Evolutionary conservation across 2,329 filamentous ascomycete genomes (phyloP), one percentile per base, ranked within the genome.

Genomic region (Clarireedia monteithiana): DNA sequence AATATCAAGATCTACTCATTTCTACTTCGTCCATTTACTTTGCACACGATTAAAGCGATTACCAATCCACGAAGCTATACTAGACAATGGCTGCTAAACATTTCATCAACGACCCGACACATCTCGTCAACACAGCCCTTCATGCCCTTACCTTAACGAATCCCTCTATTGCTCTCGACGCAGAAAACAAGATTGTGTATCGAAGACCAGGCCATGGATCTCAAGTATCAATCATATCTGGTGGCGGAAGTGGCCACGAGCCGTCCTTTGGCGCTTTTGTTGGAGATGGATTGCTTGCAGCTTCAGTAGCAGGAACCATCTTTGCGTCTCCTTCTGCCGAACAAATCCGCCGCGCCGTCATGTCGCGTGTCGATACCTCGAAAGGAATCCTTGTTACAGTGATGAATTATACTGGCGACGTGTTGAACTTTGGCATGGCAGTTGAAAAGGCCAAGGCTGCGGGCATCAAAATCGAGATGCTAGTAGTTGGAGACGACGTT

Each of bases 371-470:
- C 3, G 83, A 88, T 59, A 79, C 80, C 3, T 77, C 80, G 46
- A 80, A 82, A 59, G 92, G 91, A 24, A 87, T 96, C 1, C 71
- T 96, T 42, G 87, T 96, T n/a, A 85, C 91, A 5, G 88, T 95
- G 30, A 96, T 95, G 89, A 96, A 96, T 71, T 95, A 95, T 72
- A 95, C 90, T 1, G 88, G 88, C 39, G 88, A 91, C 69, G 82
- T 96, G 53, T 79, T 96, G 63, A 95, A 96, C 73, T 96, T 96
- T 68, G 91, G 91, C 55, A 86, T 96, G 80, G 91, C 86, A 0
- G 89, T 94, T 7, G 92, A 96, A 72, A 96, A 96, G 75, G 91
- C 91, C 15, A 85, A 87, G 57, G 90, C 90, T 1, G 82, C 83
- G 0, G 91, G 90, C 0, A 72, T 90, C 24, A 74, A 83, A 17